phyloP scores from a whole-genome alignment of 371 early-diverging fungal species.

The Vittaforma corneae region DNA sequence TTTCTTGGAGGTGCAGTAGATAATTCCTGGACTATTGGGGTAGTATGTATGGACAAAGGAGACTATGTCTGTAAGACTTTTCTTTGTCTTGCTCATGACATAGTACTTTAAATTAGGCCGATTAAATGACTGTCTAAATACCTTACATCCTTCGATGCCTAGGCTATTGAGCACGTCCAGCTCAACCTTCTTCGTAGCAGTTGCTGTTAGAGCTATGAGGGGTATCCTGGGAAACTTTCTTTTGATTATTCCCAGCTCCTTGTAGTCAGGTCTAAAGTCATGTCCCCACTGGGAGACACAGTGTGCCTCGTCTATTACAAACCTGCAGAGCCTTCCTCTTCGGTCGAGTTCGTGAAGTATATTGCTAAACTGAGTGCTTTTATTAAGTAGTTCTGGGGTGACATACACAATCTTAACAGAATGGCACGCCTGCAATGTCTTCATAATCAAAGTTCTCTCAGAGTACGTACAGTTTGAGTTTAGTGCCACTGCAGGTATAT shows the following conservation, averaged over 20 bases:
- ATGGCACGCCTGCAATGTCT: constrained; percentile 57
- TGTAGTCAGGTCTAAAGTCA: constrained; percentile 66
- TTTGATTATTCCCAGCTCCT: constrained; percentile 57
- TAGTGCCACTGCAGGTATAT: constrained; percentile 68
- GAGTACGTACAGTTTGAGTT: constrained; percentile 52
- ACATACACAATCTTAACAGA: constrained; percentile 69
- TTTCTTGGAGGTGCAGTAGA: constrained; percentile 77
- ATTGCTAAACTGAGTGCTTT: constrained; percentile 65
- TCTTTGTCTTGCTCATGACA: constrained; percentile 63
- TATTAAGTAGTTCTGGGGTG: constrained; percentile 80
- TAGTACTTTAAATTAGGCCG: constrained; percentile 62
- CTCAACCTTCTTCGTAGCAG: constrained; percentile 80
- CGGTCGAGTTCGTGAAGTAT: constrained; percentile 50
- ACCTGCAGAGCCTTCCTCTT: constrained; percentile 58
- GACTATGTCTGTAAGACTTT: constrained; percentile 64
- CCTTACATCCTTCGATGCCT: constrained; percentile 40
- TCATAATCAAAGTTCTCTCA: constrained; percentile 62
- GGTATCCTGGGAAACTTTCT: constrained; percentile 70
- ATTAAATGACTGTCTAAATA: constrained; percentile 62
- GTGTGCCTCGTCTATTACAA: constrained; percentile 96
- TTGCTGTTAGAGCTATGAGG: constrained; percentile 92
- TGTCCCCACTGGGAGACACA: constrained; percentile 92
- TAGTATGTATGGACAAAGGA: constrained; percentile 66
- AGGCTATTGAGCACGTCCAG: constrained; percentile 58
- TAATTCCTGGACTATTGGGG: constrained; percentile 74